Evolutionary conservation across 163 green algal species (phyloP), one percentile per base, ranked within the genome.

Genomic region (Chloromonas sp.): DNA sequence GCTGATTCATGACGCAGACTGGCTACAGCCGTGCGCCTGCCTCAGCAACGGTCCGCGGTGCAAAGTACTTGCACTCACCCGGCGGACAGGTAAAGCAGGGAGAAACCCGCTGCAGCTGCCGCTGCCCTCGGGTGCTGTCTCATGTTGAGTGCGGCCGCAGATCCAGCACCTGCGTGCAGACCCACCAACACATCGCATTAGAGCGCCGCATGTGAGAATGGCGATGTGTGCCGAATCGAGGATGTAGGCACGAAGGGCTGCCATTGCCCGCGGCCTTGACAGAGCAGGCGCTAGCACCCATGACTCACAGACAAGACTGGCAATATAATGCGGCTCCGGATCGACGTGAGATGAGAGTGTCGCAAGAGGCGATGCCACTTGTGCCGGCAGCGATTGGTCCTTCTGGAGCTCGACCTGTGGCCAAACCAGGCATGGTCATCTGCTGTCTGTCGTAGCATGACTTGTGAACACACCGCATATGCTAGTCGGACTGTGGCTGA

Each of bases 341-440:
- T 92, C 89, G 71, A 87, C 61, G 84, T 92, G 87, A 58, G 61
- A 85, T n/a, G 85, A 85, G n/a, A 89, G 59, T 3, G 87, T 89
- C 0, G 89, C 89, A 11, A 92, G 83, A 14, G 89, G 89, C 2
- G 79, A 82, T 1, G 86, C 79, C 77, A 60, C 77, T 57, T 81
- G 77, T 11, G 77, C 77, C 13, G n/a, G 15, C 36, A 60, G 13
- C 36, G 36, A 62, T 57, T 81, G 77, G 57, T 81, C 77, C 77
- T 81, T 81, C 77, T 81, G 77, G n/a, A 81, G 13, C 77, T 81
- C 77, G 36, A 81, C n/a, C n/a, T 81, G 77, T 14, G 74, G 66
- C 66, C 36, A 36, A 36, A 36, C 36, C 36, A 36, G 36, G 36
- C 36, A 36, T 36, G 36, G 36, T 36, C 36, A 36, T 36, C 36